Conservation (phyloP, 441 rosid species). For the Brassica balearica region DNA sequence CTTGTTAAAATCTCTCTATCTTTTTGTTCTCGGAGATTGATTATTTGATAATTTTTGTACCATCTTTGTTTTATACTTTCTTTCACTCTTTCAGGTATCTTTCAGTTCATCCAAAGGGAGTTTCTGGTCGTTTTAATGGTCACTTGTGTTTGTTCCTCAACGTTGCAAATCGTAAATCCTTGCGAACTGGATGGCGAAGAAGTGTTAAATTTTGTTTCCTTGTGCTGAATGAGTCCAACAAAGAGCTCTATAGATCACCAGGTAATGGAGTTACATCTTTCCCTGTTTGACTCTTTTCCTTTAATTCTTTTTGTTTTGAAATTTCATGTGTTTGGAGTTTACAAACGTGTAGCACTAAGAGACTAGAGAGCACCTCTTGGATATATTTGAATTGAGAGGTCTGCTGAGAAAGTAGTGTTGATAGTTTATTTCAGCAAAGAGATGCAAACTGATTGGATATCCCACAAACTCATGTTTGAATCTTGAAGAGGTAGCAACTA, state of each 20-base stretch:
- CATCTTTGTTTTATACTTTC: background rate
- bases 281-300: background rate
- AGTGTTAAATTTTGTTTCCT: background rate
- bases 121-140: background rate
- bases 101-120: background rate
- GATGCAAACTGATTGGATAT: background rate
- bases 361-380: background rate
- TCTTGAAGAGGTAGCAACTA: background rate
- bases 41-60: background rate
- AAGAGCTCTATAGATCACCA: constrained; percentile 2
- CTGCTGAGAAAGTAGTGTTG: background rate
- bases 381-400: background rate
- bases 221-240: background rate
- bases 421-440: background rate
- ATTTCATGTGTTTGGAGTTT: background rate
- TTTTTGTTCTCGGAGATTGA: background rate
- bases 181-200: constrained; percentile 14
- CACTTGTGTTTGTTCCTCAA: background rate
- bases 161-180: constrained; percentile 5
- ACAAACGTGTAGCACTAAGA: background rate
- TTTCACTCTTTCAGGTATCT: constrained; percentile 25
- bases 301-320: background rate
- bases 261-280: background rate
- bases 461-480: background rate
- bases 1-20: background rate